A percentile compares a stretch with the other conserved stretches of the same genome.
These are phyloP conservation scores for Pyrenochaeta sp. DNA, from an alignment of 2,329 filamentous ascomycete genomes.

Conservation along the genomic window DNA sequence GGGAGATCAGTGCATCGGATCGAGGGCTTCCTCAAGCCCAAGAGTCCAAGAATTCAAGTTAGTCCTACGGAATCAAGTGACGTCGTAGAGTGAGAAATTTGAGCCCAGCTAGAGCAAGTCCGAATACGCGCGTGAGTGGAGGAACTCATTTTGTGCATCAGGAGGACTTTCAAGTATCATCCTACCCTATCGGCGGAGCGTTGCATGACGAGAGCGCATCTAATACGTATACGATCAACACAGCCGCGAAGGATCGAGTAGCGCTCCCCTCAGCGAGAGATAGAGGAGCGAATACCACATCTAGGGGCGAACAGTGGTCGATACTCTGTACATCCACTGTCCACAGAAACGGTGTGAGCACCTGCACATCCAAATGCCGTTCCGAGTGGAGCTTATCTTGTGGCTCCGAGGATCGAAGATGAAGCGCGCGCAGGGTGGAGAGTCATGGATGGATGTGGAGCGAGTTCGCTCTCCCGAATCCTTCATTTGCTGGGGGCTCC, in stretches of 20 bases:
- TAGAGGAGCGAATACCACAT: constrained; percentile 17
- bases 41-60: not conserved
- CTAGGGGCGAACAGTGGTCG: constrained; percentile 10
- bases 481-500: constrained; percentile 8
- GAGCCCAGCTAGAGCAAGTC: constrained; percentile 2
- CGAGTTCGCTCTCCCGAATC: constrained; percentile 8
- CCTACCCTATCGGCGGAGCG: constrained; percentile 31
- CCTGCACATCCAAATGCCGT: constrained; percentile 1
- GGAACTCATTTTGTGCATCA: not conserved
- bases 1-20: not conserved
- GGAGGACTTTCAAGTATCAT: constrained; percentile 1
- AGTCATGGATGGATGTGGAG: constrained; percentile 14
- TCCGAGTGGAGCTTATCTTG: constrained; percentile 12
- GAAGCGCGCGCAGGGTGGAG: constrained; percentile 30
- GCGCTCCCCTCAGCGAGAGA: constrained; percentile 4
- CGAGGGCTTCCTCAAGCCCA: not conserved
- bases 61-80: not conserved
- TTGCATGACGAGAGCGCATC: constrained; percentile 23
- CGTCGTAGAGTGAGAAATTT: not conserved
- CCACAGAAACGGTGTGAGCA: constrained; percentile 13
- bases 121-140: not conserved
- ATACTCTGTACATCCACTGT: constrained; percentile 10
- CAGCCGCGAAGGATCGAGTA: constrained; percentile 20
- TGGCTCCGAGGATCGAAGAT: not conserved
- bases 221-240: constrained; percentile 23